Evolutionary conservation across 768 basidiomycete species (phyloP), one percentile per base, ranked within the genome.

Genomic region (Mycena rebaudengoi): DNA sequence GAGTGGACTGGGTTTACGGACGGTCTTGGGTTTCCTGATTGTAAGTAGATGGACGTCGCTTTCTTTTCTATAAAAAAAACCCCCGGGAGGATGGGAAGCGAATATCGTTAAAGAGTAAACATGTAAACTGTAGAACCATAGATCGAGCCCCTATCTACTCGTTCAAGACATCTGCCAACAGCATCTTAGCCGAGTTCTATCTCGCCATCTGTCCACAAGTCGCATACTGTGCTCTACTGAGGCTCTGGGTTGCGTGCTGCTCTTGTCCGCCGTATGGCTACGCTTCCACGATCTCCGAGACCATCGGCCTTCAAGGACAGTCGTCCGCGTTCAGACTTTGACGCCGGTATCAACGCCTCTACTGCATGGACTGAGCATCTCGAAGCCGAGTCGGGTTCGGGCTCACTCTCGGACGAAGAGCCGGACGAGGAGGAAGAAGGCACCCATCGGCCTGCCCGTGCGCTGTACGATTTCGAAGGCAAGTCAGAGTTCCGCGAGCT

Each of bases 331-430:
- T 80, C 81, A 66, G 86, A 86, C 50, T 92, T 94, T 69, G 92
- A 93, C 72, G 85, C 88, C 1, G 91, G 92, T 4, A 83, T 94
- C 74, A 92, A 94, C 76, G 83, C 90, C 12, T 93, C 92, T 1
- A 75, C 83, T 7, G 92, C 90, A 12, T 94, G 91, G 92, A 89
- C 91, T 23, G 89, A 86, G 60, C 83, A 86, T 68, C 77, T 85
- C 14, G 84, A 84, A 63, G 72, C 71, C 21, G 77, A 69, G 20
- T 79, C 77, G 21, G 39, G 62, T n/a, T 67, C 74, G 8, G 78
- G 76, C n/a, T 83, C 85, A 33, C 78, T 86, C 21, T 89, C 87
- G 0, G 86, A 89, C 65, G 87, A 89, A 30, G 85, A 79, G 35
- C 71, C 77, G 13, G 76, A 79, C 35, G 59, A 67, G 6, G 78